Base-by-base conservation (phyloP, 2,329 filamentous ascomycete genomes). In the Botrytis medusae region DNA sequence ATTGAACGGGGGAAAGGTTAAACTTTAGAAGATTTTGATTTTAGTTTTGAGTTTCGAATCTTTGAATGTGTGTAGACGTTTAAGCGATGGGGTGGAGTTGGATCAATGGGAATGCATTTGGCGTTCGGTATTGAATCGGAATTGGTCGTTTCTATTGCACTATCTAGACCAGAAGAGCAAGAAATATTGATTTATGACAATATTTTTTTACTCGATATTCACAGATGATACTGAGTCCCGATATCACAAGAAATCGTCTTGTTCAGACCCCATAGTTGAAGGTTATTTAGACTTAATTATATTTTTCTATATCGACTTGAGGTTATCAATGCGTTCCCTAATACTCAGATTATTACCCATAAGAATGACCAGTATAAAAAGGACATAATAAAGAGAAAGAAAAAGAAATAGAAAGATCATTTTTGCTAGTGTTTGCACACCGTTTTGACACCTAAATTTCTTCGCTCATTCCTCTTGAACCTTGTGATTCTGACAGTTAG, bases 1-100 rank as follows among this genome's bases (percentile, higher is more conserved):
- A 72, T 80, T 97, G 76, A 87, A 87, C 54, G 88, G 83, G 1
- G 93, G 93, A 0, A 86, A 86, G 74, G 91, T 93, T 32, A 95
- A 74, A 69, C 71, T 80, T 51, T 80, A 74, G 73, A n/a, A 16
- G n/a, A 1, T 2, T 32, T 29, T 48, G 9, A 9, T 16, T 37
- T 3, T 29, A 9, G 10, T 51, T n/a, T 14, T 18, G 34, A 32
- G 7, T 40, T 29, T 25, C 2, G 34, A 7, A 14, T 16, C 7
- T n/a, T n/a, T 25, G 25, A n/a, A n/a, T 42, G 10, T 4, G 25
- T 7, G 2, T 5, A 16, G 60, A 34, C 59, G 34, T 61, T 18
- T 12, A 1, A 25, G 34, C 14, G 32, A n/a, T 61, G 59, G 57
- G 12, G n/a, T 18, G 34, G 60, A 18, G n/a, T 42, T 42, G 29